phyloP scores from a whole-genome alignment of 257 asterid species.

The Przewalskia tangutica region DNA sequence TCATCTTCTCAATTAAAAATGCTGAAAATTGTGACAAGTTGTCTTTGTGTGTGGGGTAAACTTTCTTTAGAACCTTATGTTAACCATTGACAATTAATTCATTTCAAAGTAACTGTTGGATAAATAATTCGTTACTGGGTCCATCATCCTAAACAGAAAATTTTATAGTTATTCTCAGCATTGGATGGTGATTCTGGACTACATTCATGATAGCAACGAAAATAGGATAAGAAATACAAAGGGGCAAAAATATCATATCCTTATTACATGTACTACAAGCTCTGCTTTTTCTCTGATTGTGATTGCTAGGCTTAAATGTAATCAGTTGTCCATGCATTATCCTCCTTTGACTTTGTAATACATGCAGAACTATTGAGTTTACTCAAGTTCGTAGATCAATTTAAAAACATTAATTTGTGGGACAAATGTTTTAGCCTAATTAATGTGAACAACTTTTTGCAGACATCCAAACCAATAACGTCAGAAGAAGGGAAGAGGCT shows the following conservation, averaged over 20 bases:
- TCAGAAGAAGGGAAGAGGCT: conserved; percentile 85
- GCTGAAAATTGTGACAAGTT: background rate
- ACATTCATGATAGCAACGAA: background rate
- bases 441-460: conserved; percentile 14
- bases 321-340: background rate
- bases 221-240: background rate
- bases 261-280: background rate
- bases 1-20: conserved; percentile 4
- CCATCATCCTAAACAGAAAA: background rate
- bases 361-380: background rate
- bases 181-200: background rate
- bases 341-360: background rate
- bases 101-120: background rate
- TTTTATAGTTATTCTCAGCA: background rate
- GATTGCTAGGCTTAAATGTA: background rate
- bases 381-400: background rate
- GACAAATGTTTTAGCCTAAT: background rate
- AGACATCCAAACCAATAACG: conserved; percentile 66
- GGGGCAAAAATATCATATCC: background rate
- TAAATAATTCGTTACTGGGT: background rate
- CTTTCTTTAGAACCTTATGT: background rate
- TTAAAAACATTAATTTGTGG: background rate
- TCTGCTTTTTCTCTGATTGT: background rate
- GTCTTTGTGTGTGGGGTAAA: background rate
- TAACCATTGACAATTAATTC: background rate